Base-by-base conservation (phyloP, 768 basidiomycete genomes). In the Mycena pura region DNA sequence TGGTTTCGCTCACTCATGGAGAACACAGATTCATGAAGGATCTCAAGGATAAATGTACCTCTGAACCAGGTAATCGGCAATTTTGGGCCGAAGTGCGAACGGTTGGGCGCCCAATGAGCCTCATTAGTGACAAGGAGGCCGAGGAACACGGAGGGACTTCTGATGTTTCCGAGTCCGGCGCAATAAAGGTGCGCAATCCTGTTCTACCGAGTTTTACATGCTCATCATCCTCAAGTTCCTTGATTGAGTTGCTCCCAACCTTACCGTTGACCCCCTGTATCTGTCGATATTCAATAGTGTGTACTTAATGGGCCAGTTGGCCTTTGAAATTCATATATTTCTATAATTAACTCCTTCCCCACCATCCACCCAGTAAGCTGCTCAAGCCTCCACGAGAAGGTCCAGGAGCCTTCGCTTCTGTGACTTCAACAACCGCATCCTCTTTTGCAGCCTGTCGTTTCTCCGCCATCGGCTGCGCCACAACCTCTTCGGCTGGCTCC, bases 351-450 rank as follows among this genome's bases (percentile, higher is more conserved):
- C 71, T 80, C 57, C 70, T 77, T 15, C 90, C 90, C 92, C 92
- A 93, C 92, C 92, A 94, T 5, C 91, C 92, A 24, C 92, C 92
- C 24, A 94, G 76, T 56, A 93, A 70, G 57, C 83, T 82, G 54
- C 86, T 80, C 50, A 93, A 75, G 3, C 91, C 89, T 24, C 87
- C 82, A 19, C 75, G 75, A 22, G 75, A 68, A 11, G 81, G 76
- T 4, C 74, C 74, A 56, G 73, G 69, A 3, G 84, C 83, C 1
- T 85, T 86, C 6, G 86, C 84, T 48, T 75, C 73, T 6, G 84
- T 72, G 44, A 74, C 76, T 9, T 76, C 78, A 57, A 85, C 88
- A 68, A 86, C 88, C 17, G 81, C 75, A 68, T 84, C 86, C 48
- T 88, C 83, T 68, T 80, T 86, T 27, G 78, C 75, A 45, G 74